Percentiles rank a stretch among this genome's conserved stretches.
Conservation (phyloP, 768 basidiomycete species). For the Mrakia blollopis region DNA sequence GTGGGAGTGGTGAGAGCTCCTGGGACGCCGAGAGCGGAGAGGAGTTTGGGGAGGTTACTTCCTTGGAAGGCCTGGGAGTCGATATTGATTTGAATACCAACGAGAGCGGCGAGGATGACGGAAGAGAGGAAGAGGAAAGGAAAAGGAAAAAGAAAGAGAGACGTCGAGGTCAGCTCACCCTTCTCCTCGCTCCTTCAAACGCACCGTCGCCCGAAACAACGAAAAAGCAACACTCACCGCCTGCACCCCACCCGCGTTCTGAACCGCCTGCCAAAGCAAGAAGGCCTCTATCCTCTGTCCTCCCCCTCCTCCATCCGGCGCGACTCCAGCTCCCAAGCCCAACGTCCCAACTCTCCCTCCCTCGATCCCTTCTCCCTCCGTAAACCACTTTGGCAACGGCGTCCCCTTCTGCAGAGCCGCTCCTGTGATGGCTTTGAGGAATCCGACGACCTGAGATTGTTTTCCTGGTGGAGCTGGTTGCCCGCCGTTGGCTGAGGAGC, state of each 20-base stretch:
- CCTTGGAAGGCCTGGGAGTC: neutral
- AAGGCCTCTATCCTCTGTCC: slow-evolving; percentile 8
- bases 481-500: neutral
- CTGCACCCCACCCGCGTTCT: neutral
- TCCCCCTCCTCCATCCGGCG: slow-evolving; percentile 19
- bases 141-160: neutral
- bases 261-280: neutral
- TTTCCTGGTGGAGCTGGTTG: neutral
- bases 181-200: no score
- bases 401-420: neutral
- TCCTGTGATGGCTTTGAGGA: neutral
- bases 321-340: slow-evolving; percentile 15
- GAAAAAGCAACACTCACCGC: neutral
- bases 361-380: slow-evolving; percentile 15
- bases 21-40: neutral
- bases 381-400: slow-evolving; percentile 8
- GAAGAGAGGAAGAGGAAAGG: neutral
- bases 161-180: neutral
- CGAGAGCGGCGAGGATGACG: no score
- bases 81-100: no score
- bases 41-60: neutral
- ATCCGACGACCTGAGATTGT: slow-evolving; percentile 9
- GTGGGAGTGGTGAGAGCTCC: neutral
- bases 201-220: neutral
- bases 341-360: slow-evolving; percentile 13